phyloP scores from a whole-genome alignment of 2,329 filamentous ascomycete species.

The Graphilbum sp. region DNA sequence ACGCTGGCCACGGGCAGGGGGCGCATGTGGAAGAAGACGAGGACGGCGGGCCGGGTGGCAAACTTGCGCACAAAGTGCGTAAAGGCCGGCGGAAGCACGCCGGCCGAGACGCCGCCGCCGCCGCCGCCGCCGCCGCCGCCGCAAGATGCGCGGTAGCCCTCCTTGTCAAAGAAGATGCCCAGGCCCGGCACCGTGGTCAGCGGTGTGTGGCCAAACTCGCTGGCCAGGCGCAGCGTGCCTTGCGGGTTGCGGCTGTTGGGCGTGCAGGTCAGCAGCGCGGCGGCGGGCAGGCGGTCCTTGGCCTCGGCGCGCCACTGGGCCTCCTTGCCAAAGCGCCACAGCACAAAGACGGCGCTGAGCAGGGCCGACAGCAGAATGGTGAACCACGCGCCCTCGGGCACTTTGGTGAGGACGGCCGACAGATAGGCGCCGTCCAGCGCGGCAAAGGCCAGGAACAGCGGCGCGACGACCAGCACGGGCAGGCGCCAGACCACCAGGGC shows the following conservation, averaged over 20 bases:
- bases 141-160: conserved; percentile 43
- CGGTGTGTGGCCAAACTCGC: conserved; percentile 23
- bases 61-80: conserved; percentile 60
- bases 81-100: conserved; percentile 40
- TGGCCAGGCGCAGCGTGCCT: conserved; percentile 4
- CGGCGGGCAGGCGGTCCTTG: conserved; percentile 38
- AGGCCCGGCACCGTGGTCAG: conserved; percentile 36
- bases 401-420: conserved; percentile 53
- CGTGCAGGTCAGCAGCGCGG: conserved; percentile 17
- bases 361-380: conserved; percentile 48
- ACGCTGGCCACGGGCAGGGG: conserved; percentile 43
- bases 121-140: no score
- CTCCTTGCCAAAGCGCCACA: conserved; percentile 70
- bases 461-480: conserved; percentile 39
- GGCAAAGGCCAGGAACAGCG: conserved; percentile 48
- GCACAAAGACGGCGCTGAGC: conserved; percentile 47
- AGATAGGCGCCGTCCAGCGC: conserved; percentile 53
- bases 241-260: conserved; percentile 4
- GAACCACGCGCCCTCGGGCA: conserved; percentile 65
- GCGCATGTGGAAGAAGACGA: conserved; percentile 61
- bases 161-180: conserved; percentile 68
- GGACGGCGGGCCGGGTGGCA: conserved; percentile 46
- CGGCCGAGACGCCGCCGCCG: neutral
- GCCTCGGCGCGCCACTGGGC: conserved; percentile 58
- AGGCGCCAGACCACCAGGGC: conserved; percentile 58